Evolutionary conservation across 345 rosid genomes (phyloP), one percentile per base, ranked within the genome.

Genomic region (Eucalyptus microcorys): DNA sequence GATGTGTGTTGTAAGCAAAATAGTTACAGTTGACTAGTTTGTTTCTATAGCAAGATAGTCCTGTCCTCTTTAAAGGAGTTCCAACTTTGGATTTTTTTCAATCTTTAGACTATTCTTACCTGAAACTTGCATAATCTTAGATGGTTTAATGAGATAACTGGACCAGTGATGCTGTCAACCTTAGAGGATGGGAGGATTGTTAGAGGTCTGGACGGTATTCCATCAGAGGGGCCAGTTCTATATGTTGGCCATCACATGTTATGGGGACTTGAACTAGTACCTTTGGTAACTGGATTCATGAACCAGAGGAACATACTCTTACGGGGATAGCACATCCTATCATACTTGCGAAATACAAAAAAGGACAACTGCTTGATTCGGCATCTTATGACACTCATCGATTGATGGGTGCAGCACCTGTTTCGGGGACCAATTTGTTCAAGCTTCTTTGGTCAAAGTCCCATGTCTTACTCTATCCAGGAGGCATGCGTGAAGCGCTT

Each of bases 401-500:
- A 89, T 26, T 93, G 43, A 93, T 94, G 96, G 97, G 97, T 48
- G 95, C 93, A 45, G 96, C 92, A 88, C 99, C 98, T 87, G 98
- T 93, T 89, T 93, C 98, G 26, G 93, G 92, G 87, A 47, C 79
- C 55, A 93, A 90, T 84, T 89, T 96, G 24, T 96, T 92, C 93
- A 94, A 94, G 83, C 93, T 97, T 89, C 87, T 96, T 24, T 91
- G 94, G 49, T 91, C 91, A 53, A 95, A 95, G 91, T 88, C 97
- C 92, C 96, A 96, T 85, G 93, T 93, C 64, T 92, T 97, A 80
- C 88, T 95, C 87, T 97, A 96, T 90, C 99, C 99, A 32, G 98
- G 99, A 87, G 99, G 99, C 68, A 89, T 90, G 86, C 98, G 98
- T 37, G 99, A 96, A 93, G 98, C 95, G 87, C 91, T 93, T 86